Base-by-base conservation (phyloP, 768 basidiomycete genomes). In the Cubamyces sp. region DNA sequence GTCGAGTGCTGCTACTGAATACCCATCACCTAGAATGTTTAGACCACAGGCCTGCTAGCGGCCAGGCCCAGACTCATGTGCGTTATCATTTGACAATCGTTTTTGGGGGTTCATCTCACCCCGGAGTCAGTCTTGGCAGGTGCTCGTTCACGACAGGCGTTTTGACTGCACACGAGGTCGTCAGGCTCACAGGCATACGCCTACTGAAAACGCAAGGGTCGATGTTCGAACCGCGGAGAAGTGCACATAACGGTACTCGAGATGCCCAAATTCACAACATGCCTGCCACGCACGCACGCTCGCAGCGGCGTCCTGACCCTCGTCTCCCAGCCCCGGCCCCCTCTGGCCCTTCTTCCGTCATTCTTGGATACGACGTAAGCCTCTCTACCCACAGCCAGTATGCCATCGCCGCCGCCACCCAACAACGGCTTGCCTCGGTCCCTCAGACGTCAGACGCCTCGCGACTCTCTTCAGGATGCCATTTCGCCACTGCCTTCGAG, bases 201-300 rank as follows among this genome's bases (percentile, higher is more conserved):
- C 15, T 45, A 43, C 54, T 55, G 54, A 34, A 55, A 45, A 30
- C n/a, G 54, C 41, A 25, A 26, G 1, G 28, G 45, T 55, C 43
- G 26, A 28, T 9, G 19, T 19, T 45, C 1, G n/a, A 30, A 34
- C 8, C 41, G 18, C 26, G n/a, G 54, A 34, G 18, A 26, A 45
- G 43, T 26, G 4, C 25, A 43, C 18, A 34, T 26, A 43, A 55
- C 41, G 45, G 54, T 45, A 55, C 43, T 45, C 18, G 41, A 45
- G 11, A 43, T 45, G 42, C 54, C 54, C 43, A 55, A 55, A 7
- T 37, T 5, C 28, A 34, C 18, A n/a, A 15, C 42, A 55, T 43
- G 28, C n/a, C 30, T 9, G 42, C 43, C 21, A 43, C 16, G 42
- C 26, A 19, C 42, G 11, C 42, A n/a, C 23, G 19, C 28, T 26